Base-by-base conservation (phyloP, 768 basidiomycete species). In the Tylopilus sp. region DNA sequence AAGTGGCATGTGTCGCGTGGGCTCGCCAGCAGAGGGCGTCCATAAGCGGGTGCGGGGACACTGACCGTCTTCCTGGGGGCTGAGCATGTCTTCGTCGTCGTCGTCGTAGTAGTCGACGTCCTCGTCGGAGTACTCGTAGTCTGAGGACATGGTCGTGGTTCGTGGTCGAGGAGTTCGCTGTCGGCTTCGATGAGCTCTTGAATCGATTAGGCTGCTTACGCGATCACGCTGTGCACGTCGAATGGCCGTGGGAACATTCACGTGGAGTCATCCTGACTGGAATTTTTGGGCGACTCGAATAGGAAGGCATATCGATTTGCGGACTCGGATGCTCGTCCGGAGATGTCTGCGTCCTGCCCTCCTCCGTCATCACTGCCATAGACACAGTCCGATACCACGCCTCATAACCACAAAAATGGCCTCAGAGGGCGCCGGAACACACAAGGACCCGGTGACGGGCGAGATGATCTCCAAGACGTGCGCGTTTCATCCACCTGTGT, bases 381-480 rank as follows among this genome's bases (percentile, higher is more conserved):
- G 30, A 57, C 25, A 31, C 2, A 31, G 13, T 45, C n/a, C 26
- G 36, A 50, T 48, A 62, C 50, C 56, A 51, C 49, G 34, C 8
- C 16, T 53, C 2, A 16, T 1, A 3, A 9, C 51, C 40, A 58
- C 63, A 62, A 70, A 30, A 3, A 79, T 79, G 78, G 70, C 75
- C 2, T 45, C 74, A 34, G 76, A 76, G 33, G 51, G 57, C 17
- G 53, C 67, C 7, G 71, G 30, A 45, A 56, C 59, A 16, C 81
- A 80, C 67, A 85, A 84, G 78, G 90, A 93, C 70, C 88, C 88
- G 37, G 82, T 93, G 57, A 97, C 96, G 1, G 95, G 94, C 31
- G 95, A 98, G 73, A 80, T 97, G 86, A 85, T 99, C 65, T 97
- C 93, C 74, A 99, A 99, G 84, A 81, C 81, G 96, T 96, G 48